These are phyloP conservation scores for Ogataea thermomethanolica DNA, from an alignment of 805 yeast genomes.

Conservation along the genomic window DNA sequence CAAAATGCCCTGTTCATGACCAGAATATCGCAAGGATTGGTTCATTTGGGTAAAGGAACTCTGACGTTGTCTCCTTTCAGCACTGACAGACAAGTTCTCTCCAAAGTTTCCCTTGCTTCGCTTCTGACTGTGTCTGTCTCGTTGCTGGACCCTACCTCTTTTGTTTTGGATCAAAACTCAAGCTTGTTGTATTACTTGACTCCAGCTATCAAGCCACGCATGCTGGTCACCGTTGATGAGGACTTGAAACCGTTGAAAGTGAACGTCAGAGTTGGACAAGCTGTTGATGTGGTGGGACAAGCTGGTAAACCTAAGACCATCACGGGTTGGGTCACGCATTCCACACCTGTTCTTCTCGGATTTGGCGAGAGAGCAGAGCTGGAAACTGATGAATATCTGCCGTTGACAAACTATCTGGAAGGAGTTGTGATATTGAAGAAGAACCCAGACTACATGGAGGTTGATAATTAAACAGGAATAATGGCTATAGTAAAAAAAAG, in stretches of 20 bases:
- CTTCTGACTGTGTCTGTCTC: conserved; percentile 80
- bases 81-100: conserved; percentile 80
- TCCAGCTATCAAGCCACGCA: conserved; percentile 88
- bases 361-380: conserved; percentile 96
- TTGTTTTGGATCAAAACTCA: conserved; percentile 72
- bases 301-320: conserved; percentile 99
- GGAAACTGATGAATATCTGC: conserved; percentile 89
- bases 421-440: conserved; percentile 91
- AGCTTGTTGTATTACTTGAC: conserved; percentile 81
- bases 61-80: conserved; percentile 84
- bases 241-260: conserved; percentile 88
- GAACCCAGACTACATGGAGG: conserved; percentile 76
- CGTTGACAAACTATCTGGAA: conserved; percentile 78
- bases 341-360: conserved; percentile 91
- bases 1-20: conserved; percentile 90
- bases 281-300: conserved; percentile 97
- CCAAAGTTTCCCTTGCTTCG: conserved; percentile 88
- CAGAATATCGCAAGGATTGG: conserved; percentile 89
- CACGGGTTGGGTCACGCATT: conserved; percentile 99
- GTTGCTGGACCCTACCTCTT: conserved; percentile 78
- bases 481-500: conserved; percentile 6
- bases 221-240: conserved; percentile 90
- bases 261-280: conserved; percentile 97
- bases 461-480: conserved; percentile 16
- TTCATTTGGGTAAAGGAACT: conserved; percentile 96